These are phyloP conservation scores for Fusarium sp. DNA, from an alignment of 2,329 filamentous ascomycete species.

Conservation along the genomic window DNA sequence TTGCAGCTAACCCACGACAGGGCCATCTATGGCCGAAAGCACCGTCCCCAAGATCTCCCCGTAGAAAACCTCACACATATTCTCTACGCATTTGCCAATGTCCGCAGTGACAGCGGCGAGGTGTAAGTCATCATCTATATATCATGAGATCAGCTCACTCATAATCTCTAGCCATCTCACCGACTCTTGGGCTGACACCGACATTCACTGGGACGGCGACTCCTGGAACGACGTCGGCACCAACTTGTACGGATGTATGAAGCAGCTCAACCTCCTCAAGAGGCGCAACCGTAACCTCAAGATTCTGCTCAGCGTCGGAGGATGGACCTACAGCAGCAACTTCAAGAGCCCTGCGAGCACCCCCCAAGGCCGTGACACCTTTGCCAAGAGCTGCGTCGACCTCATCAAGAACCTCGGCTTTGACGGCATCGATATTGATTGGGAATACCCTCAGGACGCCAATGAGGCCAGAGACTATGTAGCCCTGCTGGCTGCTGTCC, in stretches of 20 bases:
- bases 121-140: slow-evolving; percentile 63
- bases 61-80: slow-evolving; percentile 86
- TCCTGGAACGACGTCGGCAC: slow-evolving; percentile 77
- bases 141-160: slow-evolving; percentile 1
- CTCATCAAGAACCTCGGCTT: slow-evolving; percentile 85
- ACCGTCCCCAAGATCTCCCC: slow-evolving; percentile 86
- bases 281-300: slow-evolving; percentile 84
- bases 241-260: slow-evolving; percentile 89
- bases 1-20: slow-evolving; percentile 43
- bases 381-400: slow-evolving; percentile 78
- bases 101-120: slow-evolving; percentile 81
- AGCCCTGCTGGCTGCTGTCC: slow-evolving; percentile 66
- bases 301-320: slow-evolving; percentile 85
- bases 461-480: slow-evolving; percentile 69
- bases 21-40: slow-evolving; percentile 89
- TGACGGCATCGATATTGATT: slow-evolving; percentile 75
- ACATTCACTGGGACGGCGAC: slow-evolving; percentile 78
- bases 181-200: slow-evolving; percentile 73
- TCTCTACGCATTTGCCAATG: slow-evolving; percentile 91
- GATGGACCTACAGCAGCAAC: slow-evolving; percentile 91
- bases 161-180: slow-evolving; percentile 60
- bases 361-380: slow-evolving; percentile 72
- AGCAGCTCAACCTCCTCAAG: slow-evolving; percentile 89
- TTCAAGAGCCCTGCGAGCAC: slow-evolving; percentile 82
- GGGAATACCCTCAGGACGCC: slow-evolving; percentile 71